Percentiles rank a stretch among this genome's conserved stretches.
Evolutionary conservation across 306 rosid genomes (phyloP).

Genomic region (Benincasa hispida): DNA sequence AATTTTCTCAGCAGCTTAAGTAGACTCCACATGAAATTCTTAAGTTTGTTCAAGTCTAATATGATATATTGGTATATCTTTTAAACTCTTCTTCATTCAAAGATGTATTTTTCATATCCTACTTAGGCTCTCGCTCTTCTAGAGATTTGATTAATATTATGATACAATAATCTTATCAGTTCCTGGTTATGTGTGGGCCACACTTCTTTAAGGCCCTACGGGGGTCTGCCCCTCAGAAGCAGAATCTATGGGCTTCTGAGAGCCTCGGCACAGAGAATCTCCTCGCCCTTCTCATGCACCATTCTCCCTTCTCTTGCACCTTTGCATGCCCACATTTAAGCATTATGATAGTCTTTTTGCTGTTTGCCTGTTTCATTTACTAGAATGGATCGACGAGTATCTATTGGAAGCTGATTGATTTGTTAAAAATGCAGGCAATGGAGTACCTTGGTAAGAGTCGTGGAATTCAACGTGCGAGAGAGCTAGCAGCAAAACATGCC

Average conservation of each 20-base stretch:
- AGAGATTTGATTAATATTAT: neutral
- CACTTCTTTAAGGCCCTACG: neutral
- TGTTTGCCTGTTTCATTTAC: neutral
- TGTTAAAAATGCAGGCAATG: conserved; percentile 41
- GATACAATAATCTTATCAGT: neutral
- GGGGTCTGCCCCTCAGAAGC: neutral
- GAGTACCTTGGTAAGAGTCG: conserved; percentile 80
- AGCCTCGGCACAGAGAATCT: neutral
- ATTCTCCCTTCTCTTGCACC: too few species aligned
- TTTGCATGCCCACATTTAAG: neutral
- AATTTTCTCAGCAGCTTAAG: neutral
- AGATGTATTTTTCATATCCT: too few species aligned
- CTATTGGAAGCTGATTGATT: neutral
- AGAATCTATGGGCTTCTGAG: neutral
- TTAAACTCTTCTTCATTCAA: too few species aligned
- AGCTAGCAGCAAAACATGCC: conserved; percentile 76
- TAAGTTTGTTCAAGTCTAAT: too few species aligned
- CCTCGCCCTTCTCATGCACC: neutral
- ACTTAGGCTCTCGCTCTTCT: neutral
- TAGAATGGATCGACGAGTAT: neutral
- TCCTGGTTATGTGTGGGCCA: neutral
- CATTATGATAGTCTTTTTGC: neutral
- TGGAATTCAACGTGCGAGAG: conserved; percentile 75
- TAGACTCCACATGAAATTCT: neutral
- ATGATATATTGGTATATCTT: too few species aligned